Conservation (phyloP, 257 asterid species). For the Euphrasia confusa region DNA sequence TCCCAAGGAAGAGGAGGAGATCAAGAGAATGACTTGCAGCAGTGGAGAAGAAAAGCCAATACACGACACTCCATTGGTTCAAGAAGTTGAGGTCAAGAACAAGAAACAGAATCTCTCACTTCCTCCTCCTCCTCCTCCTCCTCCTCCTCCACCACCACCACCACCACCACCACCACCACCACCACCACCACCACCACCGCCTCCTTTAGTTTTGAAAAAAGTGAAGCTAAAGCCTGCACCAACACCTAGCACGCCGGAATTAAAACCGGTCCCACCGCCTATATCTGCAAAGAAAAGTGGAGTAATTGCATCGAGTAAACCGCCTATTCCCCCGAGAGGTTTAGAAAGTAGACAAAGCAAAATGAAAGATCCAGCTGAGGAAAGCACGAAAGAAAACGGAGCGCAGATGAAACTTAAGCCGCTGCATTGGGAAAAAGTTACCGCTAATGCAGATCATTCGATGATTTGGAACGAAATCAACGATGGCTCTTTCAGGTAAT, state of each 20-base stretch:
- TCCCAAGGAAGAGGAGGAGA: constrained; percentile 55
- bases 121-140: constrained; percentile 22
- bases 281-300: constrained; percentile 30
- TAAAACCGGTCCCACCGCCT: constrained; percentile 35
- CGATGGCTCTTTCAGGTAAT: constrained; percentile 75
- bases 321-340: constrained; percentile 41
- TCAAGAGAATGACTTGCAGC: constrained; percentile 37
- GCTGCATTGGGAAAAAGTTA: constrained; percentile 87
- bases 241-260: constrained; percentile 26
- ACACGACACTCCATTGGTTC: constrained; percentile 62
- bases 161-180: constrained; percentile 24
- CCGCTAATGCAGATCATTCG: constrained; percentile 66
- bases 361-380: constrained; percentile 22
- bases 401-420: constrained; percentile 59
- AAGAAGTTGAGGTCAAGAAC: constrained; percentile 21
- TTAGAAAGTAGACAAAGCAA: constrained; percentile 21
- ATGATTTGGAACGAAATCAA: constrained; percentile 85
- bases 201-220: background rate
- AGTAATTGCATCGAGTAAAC: constrained; percentile 28
- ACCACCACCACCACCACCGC: constrained; percentile 26
- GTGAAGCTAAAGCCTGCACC: constrained; percentile 11
- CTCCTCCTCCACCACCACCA: constrained; percentile 20
- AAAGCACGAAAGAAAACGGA: constrained; percentile 24
- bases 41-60: constrained; percentile 27
- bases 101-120: constrained; percentile 6